Percentiles rank a stretch among this genome's conserved stretches.
phyloP scores from a whole-genome alignment of 306 rosid species.

The barrel medic (Medicago truncatula) region DNA sequence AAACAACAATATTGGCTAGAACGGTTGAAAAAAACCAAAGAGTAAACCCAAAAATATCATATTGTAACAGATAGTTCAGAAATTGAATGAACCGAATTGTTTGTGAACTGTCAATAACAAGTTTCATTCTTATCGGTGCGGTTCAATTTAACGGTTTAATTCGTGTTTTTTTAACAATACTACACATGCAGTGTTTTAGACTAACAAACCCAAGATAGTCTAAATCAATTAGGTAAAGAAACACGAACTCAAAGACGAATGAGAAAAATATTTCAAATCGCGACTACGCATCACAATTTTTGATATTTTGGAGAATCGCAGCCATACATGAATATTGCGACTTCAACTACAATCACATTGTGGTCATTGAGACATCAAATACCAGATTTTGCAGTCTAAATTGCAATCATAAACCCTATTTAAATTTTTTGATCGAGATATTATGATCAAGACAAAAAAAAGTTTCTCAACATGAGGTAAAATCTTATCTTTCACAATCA shows the following conservation, averaged over 20 bases:
- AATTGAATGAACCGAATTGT: too few species aligned
- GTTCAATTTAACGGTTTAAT: background rate
- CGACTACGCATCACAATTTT: background rate
- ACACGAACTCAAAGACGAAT: background rate
- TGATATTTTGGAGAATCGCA: background rate
- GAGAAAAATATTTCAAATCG: background rate
- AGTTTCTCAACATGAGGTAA: background rate
- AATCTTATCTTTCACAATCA: too few species aligned
- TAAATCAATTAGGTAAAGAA: background rate
- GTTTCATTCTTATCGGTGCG: too few species aligned
- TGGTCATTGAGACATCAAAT: background rate
- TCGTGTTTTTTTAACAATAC: background rate
- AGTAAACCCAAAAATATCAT: too few species aligned
- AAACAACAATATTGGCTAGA: background rate
- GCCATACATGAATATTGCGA: rapidly evolving
- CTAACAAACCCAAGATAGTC: background rate
- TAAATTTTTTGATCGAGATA: background rate
- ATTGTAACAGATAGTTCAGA: too few species aligned
- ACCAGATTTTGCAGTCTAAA: background rate
- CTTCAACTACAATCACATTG: background rate
- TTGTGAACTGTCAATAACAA: too few species aligned
- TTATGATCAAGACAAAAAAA: background rate
- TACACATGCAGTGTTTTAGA: background rate
- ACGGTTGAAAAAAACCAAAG: too few species aligned
- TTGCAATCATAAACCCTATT: background rate